Conservation (phyloP, 2,329 filamentous ascomycete species). For the Stagonosporopsis tanaceti region DNA sequence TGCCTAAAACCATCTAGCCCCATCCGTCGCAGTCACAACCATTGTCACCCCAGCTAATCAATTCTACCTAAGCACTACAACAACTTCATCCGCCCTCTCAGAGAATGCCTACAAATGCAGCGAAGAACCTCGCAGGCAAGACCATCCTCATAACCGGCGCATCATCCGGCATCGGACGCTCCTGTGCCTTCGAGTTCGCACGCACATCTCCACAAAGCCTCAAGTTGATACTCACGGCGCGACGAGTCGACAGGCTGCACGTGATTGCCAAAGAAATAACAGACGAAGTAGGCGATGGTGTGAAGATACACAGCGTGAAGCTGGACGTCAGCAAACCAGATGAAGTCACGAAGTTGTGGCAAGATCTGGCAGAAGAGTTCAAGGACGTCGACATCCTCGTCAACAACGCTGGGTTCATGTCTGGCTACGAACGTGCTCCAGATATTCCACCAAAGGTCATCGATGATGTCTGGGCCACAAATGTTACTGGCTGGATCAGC, state of each 20-base stretch:
- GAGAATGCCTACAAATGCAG: slow-evolving; percentile 48
- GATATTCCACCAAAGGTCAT: slow-evolving; percentile 83
- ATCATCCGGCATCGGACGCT: slow-evolving; percentile 86
- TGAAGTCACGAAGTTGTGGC: slow-evolving; percentile 75
- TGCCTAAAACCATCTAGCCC: slow-evolving; percentile 1
- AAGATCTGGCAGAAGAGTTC: slow-evolving; percentile 77
- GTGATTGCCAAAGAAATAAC: slow-evolving; percentile 76
- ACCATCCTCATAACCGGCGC: slow-evolving; percentile 90
- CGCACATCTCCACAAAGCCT: slow-evolving; percentile 78
- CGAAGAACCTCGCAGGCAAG: slow-evolving; percentile 85
- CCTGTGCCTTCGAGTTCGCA: slow-evolving; percentile 86
- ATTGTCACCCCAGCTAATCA: background rate
- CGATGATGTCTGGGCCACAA: slow-evolving; percentile 83
- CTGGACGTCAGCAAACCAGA: slow-evolving; percentile 82
- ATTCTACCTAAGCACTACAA: background rate
- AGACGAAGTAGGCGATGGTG: slow-evolving; percentile 72
- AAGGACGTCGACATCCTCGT: slow-evolving; percentile 84
- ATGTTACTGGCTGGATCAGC: slow-evolving; percentile 90
- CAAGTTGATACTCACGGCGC: slow-evolving; percentile 83
- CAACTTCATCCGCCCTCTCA: background rate
- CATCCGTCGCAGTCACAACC: background rate
- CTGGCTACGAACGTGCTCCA: slow-evolving; percentile 81
- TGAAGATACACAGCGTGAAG: slow-evolving; percentile 74
- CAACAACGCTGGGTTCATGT: slow-evolving; percentile 95
- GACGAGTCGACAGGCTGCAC: slow-evolving; percentile 77